Evolutionary conservation across 768 basidiomycete species (phyloP).

Genomic region (Tylopilus sp.): DNA sequence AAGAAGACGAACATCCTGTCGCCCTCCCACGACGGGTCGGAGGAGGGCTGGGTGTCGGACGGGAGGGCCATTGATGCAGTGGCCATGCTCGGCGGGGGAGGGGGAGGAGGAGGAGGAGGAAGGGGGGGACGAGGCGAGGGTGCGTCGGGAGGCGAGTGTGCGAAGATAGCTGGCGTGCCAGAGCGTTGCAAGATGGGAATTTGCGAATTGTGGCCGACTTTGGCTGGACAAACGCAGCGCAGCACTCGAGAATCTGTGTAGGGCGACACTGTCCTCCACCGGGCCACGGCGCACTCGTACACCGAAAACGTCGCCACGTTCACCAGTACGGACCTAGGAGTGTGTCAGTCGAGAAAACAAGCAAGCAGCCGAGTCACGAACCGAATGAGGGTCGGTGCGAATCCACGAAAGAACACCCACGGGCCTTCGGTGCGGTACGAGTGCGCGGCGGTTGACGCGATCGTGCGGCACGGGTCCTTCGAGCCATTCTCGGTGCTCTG

Average conservation of each 20-base stretch:
- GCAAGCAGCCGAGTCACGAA: constrained; percentile 22
- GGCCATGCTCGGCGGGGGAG: constrained; percentile 14
- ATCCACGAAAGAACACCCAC: constrained; percentile 70
- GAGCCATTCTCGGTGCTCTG: constrained; percentile 46
- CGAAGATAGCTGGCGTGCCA: constrained; percentile 29
- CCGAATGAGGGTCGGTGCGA: constrained; percentile 81
- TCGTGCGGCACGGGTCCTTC: constrained; percentile 56
- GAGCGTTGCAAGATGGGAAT: constrained; percentile 36
- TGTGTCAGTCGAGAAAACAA: background rate
- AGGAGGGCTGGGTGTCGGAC: constrained; percentile 13
- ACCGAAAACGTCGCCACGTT: constrained; percentile 80
- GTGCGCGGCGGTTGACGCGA: constrained; percentile 52
- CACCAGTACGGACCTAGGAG: constrained; percentile 70
- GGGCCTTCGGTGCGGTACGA: constrained; percentile 65
- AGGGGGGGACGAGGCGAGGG: background rate
- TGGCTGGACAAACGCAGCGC: constrained; percentile 30
- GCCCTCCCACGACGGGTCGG: constrained; percentile 69
- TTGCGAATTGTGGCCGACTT: constrained; percentile 18
- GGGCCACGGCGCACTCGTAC: constrained; percentile 67
- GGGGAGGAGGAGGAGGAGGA: background rate
- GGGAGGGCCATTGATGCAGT: constrained; percentile 24
- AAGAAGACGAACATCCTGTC: constrained; percentile 67
- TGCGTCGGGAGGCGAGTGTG: constrained; percentile 12
- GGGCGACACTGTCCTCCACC: too few relatives aligned
- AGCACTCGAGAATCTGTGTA: constrained; percentile 6